Evolutionary conservation across 306 rosid species (phyloP).

Genomic region (Dryas octopetala): DNA sequence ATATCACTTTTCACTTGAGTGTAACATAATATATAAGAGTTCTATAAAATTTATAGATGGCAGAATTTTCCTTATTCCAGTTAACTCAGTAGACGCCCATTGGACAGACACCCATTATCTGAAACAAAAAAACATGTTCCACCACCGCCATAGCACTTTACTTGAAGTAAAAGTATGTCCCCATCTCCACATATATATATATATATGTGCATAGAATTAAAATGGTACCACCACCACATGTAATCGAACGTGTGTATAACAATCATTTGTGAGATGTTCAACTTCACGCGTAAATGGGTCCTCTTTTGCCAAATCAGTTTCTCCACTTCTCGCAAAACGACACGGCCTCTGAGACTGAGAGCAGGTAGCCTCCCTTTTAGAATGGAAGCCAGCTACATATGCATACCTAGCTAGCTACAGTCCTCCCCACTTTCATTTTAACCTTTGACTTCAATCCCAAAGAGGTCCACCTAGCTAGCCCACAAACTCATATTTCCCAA

Average conservation of each 20-base stretch:
- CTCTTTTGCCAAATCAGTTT: not conserved
- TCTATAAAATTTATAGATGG: no score
- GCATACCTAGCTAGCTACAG: not conserved
- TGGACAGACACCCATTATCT: no score
- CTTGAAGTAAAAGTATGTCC: slow-evolving; percentile 4
- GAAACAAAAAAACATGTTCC: not conserved
- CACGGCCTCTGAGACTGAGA: not conserved
- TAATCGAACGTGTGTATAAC: not conserved
- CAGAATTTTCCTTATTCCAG: no score
- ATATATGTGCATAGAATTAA: not conserved
- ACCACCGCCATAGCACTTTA: not conserved
- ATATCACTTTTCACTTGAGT: no score
- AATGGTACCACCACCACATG: slow-evolving; percentile 13
- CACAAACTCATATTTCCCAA: not conserved
- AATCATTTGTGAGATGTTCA: not conserved
- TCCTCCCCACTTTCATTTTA: slow-evolving; percentile 13
- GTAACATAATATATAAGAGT: no score
- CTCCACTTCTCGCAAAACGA: not conserved
- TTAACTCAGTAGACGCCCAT: no score
- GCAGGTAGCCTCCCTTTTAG: slow-evolving; percentile 1
- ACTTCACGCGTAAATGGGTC: not conserved
- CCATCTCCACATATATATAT: not conserved
- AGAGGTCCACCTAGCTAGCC: not conserved
- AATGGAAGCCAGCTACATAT: slow-evolving; percentile 5
- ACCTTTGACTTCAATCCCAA: not conserved